Base-by-base conservation (phyloP, 23 red algal species). In the Gracilaria caudata region DNA sequence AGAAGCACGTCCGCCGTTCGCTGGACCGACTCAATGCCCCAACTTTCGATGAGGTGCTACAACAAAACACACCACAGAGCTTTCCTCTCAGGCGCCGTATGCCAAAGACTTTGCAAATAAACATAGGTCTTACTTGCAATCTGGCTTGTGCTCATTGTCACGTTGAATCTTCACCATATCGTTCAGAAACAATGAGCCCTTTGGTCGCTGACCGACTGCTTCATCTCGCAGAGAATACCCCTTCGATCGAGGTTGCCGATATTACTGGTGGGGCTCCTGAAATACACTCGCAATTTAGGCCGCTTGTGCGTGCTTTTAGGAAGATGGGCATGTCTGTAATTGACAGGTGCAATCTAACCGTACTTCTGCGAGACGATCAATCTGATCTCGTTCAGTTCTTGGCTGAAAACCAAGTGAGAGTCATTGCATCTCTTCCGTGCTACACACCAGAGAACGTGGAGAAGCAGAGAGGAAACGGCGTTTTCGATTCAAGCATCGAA, bases 211-310 rank as follows among this genome's bases (percentile, higher is more conserved):
- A 81, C 23, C 89, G 92, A 45, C 60, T 98, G 39, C 38, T 98
- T 47, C 38, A 95, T 45, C 92, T 98, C n/a, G 41, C 86, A 1
- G 45, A 74, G 19, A 29, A 35, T 24, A 56, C 39, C 5, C 71
- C 81, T 13, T 59, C 79, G 19, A 51, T 98, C 17, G 25, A 77
- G 25, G 86, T 90, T 3, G 87, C 93, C 30, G 96, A 98, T 51
- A 98, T 98, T 68, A 98, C 96, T 19, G 96, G 96, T 37, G 96
- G 96, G 32, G 96, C 96, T 57, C 96, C 96, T 43, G 96, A 98
- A 65, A 81, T 98, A 88, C 96, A 98, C 81, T 51, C 38, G 9
- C 64, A 85, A 43, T 98, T 98, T 72, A 82, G 92, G 21, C 80
- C 37, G 39, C 80, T 98, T 64, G 88, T 95, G 26, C 38, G 45